Percentiles rank a stretch among this genome's conserved stretches.
These are phyloP conservation scores for Puccinia coronata DNA, from an alignment of 1,284 basidiomycete genomes.

Conservation along the genomic window DNA sequence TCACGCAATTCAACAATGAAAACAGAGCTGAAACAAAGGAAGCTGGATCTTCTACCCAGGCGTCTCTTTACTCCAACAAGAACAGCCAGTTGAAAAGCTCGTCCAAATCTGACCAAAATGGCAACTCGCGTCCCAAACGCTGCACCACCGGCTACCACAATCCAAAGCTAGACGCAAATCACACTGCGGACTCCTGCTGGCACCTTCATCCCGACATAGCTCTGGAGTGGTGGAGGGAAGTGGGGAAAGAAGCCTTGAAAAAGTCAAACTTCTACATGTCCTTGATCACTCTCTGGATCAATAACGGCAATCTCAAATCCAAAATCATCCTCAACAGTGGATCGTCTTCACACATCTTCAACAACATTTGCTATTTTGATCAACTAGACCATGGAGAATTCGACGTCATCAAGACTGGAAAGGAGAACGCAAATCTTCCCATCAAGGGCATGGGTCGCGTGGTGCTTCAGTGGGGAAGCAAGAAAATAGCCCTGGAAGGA, in stretches of 20 bases:
- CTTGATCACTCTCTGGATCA: background rate
- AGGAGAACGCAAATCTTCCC: background rate
- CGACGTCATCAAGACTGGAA: background rate
- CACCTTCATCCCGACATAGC: background rate
- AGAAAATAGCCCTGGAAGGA: background rate
- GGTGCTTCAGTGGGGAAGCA: background rate
- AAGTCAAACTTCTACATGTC: background rate
- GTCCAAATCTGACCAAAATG: too few relatives aligned
- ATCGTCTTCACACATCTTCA: background rate
- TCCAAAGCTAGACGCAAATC: background rate
- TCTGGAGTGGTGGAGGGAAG: background rate
- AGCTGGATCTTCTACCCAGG: too few relatives aligned
- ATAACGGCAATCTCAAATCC: too few relatives aligned
- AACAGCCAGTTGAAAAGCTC: too few relatives aligned
- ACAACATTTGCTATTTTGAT: background rate
- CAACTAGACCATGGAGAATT: background rate
- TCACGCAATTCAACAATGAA: too few relatives aligned
- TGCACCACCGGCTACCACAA: background rate
- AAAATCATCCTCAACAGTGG: constrained; percentile 3
- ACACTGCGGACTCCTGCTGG: background rate
- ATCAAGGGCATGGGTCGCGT: background rate
- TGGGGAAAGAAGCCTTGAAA: background rate
- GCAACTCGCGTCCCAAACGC: background rate
- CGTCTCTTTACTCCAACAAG: too few relatives aligned
- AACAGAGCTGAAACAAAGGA: too few relatives aligned